Conservation (phyloP, 306 rosid genomes). For the Ochetophila trinervis region DNA sequence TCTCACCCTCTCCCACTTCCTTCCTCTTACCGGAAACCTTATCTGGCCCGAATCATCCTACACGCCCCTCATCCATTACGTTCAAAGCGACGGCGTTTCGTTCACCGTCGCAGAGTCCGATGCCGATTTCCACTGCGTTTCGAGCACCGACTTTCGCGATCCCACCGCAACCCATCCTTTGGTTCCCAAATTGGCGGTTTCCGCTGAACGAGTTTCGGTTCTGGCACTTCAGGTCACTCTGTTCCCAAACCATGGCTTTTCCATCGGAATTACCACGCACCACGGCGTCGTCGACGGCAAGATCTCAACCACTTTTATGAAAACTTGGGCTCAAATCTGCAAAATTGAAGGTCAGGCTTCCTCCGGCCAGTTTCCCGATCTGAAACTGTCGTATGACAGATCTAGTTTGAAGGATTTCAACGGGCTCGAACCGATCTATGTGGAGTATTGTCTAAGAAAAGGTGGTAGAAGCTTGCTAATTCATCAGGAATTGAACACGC, state of each 20-base stretch:
- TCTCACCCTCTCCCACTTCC: slow-evolving; percentile 21
- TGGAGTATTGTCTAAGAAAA: slow-evolving; percentile 28
- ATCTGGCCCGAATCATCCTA: slow-evolving; percentile 17
- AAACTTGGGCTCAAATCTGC: slow-evolving; percentile 58
- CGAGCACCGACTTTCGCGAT: neutral
- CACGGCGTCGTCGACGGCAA: slow-evolving; percentile 32
- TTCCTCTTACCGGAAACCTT: slow-evolving; percentile 21
- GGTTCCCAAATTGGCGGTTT: slow-evolving; percentile 3
- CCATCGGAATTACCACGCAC: slow-evolving; percentile 30
- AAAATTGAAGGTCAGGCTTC: neutral
- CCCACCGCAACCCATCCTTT: slow-evolving; percentile 18
- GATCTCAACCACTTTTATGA: slow-evolving; percentile 32
- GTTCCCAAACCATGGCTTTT: slow-evolving; percentile 27
- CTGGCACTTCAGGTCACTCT: slow-evolving; percentile 30
- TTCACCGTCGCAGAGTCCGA: slow-evolving; percentile 23
- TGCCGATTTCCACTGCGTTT: slow-evolving; percentile 1
- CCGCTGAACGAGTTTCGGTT: slow-evolving; percentile 16
- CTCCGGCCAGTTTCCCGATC: too few relatives aligned
- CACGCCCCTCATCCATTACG: slow-evolving; percentile 15
- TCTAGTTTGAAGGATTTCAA: slow-evolving; percentile 28
- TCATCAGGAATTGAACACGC: slow-evolving; percentile 30
- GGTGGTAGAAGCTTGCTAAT: slow-evolving; percentile 36
- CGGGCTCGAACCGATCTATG: slow-evolving; percentile 9
- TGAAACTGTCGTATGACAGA: slow-evolving; percentile 39
- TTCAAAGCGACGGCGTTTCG: slow-evolving; percentile 16